Conservation (phyloP, 148 eudicot species). For the Chenopodium formosanum region DNA sequence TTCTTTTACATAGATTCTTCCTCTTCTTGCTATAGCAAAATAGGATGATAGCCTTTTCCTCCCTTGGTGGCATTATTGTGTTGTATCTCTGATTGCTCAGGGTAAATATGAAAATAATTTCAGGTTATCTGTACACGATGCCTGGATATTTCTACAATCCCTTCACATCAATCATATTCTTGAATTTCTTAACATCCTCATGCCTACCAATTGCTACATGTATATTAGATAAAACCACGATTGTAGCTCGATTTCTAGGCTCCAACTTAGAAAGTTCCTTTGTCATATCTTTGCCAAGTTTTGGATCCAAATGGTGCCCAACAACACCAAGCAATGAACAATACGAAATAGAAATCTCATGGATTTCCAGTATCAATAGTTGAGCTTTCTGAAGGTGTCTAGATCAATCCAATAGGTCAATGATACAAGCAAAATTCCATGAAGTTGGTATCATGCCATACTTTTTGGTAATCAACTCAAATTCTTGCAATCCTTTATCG, state of each 20-base stretch:
- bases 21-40: no score
- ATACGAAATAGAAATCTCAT: constrained; percentile 45
- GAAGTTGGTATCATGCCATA: constrained; percentile 49
- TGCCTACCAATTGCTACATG: constrained; percentile 68
- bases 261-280: constrained; percentile 44
- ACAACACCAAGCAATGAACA: constrained; percentile 71
- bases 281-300: constrained; percentile 60
- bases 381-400: constrained; percentile 44
- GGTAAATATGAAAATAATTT: not conserved
- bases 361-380: constrained; percentile 36
- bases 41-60: no score
- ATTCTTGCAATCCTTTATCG: constrained; percentile 48
- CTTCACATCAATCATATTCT: constrained; percentile 43
- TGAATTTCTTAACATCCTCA: constrained; percentile 59
- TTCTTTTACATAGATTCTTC: no score
- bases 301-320: constrained; percentile 43
- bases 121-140: constrained; percentile 40
- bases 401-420: constrained; percentile 62
- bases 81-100: not conserved
- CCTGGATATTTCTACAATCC: constrained; percentile 54
- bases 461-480: constrained; percentile 50
- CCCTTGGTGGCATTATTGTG: no score
- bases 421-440: constrained; percentile 52
- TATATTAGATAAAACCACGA: constrained; percentile 60
- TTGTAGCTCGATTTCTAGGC: constrained; percentile 55